phyloP scores from a whole-genome alignment of 129 eudicot species.

The Lactuca sativa region DNA sequence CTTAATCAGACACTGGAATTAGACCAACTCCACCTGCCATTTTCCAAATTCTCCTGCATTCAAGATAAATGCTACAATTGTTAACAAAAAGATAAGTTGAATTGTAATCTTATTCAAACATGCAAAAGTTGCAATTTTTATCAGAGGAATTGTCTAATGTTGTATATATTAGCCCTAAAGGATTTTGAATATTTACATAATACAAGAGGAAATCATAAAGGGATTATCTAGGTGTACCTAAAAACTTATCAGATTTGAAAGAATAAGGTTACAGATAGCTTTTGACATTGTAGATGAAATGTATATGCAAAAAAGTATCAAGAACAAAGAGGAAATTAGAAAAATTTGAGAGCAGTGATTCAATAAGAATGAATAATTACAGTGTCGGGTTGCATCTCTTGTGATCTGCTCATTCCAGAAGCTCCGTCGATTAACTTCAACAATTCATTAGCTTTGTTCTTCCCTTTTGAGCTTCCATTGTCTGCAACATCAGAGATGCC shows the following conservation, averaged over 20 bases:
- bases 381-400: conserved; percentile 27
- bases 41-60: neutral
- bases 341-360: conserved; percentile 11
- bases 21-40: conserved; percentile 7
- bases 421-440: conserved; percentile 46
- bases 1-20: conserved; percentile 3
- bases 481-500: conserved; percentile 66
- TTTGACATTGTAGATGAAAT: neutral
- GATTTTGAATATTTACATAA: conserved; percentile 16
- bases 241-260: neutral
- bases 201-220: neutral
- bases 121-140: conserved; percentile 14
- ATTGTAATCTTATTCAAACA: conserved; percentile 10
- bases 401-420: conserved; percentile 22
- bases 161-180: conserved; percentile 3
- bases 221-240: neutral
- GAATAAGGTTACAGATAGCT: conserved; percentile 5
- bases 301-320: neutral
- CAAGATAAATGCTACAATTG: neutral
- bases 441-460: conserved; percentile 56
- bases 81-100: conserved; percentile 7
- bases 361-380: conserved; percentile 33
- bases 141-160: neutral
- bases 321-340: conserved; percentile 3
- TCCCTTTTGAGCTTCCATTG: conserved; percentile 73